Percentiles rank a stretch among this genome's conserved stretches.
Conservation (phyloP, 2,329 filamentous ascomycete genomes). For the Zopfia rhizophila region DNA sequence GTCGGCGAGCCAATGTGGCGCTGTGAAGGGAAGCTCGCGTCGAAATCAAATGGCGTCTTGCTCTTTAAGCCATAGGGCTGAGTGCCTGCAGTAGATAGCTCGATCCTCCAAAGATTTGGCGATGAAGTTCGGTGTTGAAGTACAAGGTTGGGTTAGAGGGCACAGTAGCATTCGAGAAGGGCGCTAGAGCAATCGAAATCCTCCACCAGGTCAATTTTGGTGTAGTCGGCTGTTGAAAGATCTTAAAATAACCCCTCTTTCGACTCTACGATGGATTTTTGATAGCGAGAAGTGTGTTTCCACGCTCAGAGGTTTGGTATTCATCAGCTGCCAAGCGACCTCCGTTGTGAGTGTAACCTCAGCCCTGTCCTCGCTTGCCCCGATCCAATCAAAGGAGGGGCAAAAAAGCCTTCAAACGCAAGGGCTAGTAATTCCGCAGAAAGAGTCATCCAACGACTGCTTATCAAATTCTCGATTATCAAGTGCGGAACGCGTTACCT, state of each 20-base stretch:
- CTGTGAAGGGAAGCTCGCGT: background rate
- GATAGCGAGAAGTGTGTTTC: constrained; percentile 13
- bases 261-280: constrained; percentile 12
- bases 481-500: constrained; percentile 13
- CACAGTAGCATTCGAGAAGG: constrained; percentile 30
- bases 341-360: too few relatives aligned
- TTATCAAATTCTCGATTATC: constrained; percentile 19
- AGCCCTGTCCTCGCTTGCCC: constrained; percentile 14
- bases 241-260: constrained; percentile 1
- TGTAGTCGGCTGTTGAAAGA: background rate
- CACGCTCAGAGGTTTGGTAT: too few relatives aligned
- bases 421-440: constrained; percentile 24
- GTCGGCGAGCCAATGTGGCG: constrained; percentile 4
- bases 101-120: background rate
- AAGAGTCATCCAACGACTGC: constrained; percentile 10
- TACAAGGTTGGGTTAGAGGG: constrained; percentile 22
- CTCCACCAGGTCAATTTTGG: background rate
- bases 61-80: constrained; percentile 11
- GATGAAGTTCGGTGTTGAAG: constrained; percentile 13
- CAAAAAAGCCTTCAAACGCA: constrained; percentile 5
- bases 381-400: background rate
- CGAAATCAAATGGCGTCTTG: constrained; percentile 7
- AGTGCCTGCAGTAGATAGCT: constrained; percentile 1
- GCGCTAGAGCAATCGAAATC: too few relatives aligned
- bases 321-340: too few relatives aligned